A percentile compares a stretch with the other conserved stretches of the same genome.
These are phyloP conservation scores for Kwoniella sp. DNA, from an alignment of 768 basidiomycete genomes.

Conservation along the genomic window DNA sequence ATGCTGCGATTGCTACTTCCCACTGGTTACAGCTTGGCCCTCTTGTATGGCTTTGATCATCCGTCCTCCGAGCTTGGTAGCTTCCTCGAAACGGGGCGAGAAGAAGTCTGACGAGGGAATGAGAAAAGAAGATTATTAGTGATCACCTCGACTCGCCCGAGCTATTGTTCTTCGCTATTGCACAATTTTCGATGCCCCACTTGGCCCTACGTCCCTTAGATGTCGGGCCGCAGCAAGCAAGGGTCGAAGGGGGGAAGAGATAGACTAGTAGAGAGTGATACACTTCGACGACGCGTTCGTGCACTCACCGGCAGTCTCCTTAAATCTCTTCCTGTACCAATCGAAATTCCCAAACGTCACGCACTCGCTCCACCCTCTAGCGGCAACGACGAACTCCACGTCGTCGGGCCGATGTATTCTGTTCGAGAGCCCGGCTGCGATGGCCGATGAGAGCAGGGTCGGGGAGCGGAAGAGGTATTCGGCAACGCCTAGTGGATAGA, in stretches of 20 bases:
- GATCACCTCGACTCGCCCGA: too few relatives aligned
- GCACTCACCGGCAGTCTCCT: constrained; percentile 63
- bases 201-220: too few relatives aligned
- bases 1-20: too few relatives aligned
- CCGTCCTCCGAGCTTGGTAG: constrained; percentile 73
- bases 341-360: constrained; percentile 91
- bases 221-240: too few relatives aligned
- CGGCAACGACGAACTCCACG: constrained; percentile 89
- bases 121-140: neutral
- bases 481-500: constrained; percentile 65
- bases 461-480: constrained; percentile 85
- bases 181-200: too few relatives aligned
- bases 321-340: constrained; percentile 77
- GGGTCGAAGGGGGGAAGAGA: neutral
- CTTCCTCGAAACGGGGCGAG: constrained; percentile 82
- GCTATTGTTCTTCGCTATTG: neutral
- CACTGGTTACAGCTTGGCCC: constrained; percentile 13
- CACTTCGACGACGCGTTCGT: neutral
- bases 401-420: constrained; percentile 83
- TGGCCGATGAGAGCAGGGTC: constrained; percentile 67
- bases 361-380: constrained; percentile 94
- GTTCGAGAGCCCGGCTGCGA: constrained; percentile 74
- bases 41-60: constrained; percentile 81
- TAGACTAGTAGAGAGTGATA: too few relatives aligned
- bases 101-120: constrained; percentile 64